phyloP scores from a whole-genome alignment of 2,329 filamentous ascomycete species.

The Penicillium corylophilum region DNA sequence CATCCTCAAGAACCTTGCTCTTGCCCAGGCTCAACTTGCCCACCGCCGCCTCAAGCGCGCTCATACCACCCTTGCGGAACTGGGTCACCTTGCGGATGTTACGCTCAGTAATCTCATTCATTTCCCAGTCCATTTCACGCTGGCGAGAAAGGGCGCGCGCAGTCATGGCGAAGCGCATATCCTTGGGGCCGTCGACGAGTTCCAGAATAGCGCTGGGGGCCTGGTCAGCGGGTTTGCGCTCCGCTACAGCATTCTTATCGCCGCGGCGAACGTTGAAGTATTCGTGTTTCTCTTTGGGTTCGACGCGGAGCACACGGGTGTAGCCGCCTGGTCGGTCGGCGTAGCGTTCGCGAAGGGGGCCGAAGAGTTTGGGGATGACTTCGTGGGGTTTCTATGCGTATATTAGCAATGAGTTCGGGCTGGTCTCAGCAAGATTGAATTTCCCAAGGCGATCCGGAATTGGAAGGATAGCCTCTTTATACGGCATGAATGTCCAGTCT shows the following conservation, averaged over 20 bases:
- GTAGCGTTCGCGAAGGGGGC: conserved; percentile 77
- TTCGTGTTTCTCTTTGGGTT: conserved; percentile 65
- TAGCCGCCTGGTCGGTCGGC: conserved; percentile 79
- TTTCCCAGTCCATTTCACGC: conserved; percentile 52
- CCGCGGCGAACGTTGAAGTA: conserved; percentile 20
- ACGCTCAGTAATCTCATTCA: conserved; percentile 68
- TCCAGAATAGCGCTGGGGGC: conserved; percentile 88
- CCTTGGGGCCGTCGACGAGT: conserved; percentile 88
- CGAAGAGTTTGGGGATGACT: conserved; percentile 80
- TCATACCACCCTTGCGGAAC: conserved; percentile 66
- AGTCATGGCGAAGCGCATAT: conserved; percentile 93
- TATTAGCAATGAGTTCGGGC: not conserved
- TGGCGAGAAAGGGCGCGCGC: conserved; percentile 74
- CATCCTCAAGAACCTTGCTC: conserved; percentile 25
- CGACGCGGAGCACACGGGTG: conserved; percentile 88
- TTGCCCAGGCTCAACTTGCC: conserved; percentile 56
- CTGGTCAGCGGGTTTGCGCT: conserved; percentile 63
- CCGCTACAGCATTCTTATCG: conserved; percentile 14
- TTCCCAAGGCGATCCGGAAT: not conserved
- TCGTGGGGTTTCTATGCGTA: conserved; percentile 39
- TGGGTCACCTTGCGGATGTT: conserved; percentile 83
- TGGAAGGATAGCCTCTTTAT: not conserved
- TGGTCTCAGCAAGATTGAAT: not conserved
- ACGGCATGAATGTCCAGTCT: not conserved
- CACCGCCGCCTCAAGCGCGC: conserved; percentile 64